Evolutionary conservation across 257 asterid species (phyloP), one percentile per base, ranked within the genome.

Genomic region (Rehmannia glutinosa): DNA sequence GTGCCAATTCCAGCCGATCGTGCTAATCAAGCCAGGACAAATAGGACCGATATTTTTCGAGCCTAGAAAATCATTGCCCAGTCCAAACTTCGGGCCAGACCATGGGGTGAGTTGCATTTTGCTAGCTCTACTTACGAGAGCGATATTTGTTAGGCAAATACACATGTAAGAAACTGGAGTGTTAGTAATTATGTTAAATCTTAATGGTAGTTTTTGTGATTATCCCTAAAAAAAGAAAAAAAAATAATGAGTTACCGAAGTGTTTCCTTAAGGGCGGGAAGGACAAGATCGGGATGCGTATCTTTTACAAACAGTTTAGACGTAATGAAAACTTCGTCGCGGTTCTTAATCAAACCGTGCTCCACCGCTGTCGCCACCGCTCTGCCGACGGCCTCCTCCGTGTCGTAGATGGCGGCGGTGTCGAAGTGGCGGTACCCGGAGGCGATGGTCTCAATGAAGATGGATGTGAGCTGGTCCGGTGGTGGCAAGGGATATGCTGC

Each of bases 361-460:
- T 74, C 70, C 13, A 78, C 5, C 3, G 88, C 88, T 6, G 42
- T 66, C 0, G 68, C 77, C 74, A 81, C 75, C 2, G 86, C 87
- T 27, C 33, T 50, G 1, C 92, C 88, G 1, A 85, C 43, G 33
- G 74, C 73, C 28, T 72, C 81, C 78, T 82, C 92, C 0, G 81
- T 15, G 9, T 84, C 84, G 47, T 85, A 83, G 13, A 0, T 2
- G 10, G 82, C 10, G 1, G 88, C 86, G 0, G 91, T 85, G 78
- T 85, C 91, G 16, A 85, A 70, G 69, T 85, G 86, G 49, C 82
- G 84, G 71, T 82, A 80, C 0, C 87, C 89, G 12, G 73, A 62
- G 41, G 80, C 72, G 2, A 83, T 64, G 17, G 81, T 87, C 0
- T 75, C 80, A 1, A 78, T 1, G 19, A 78, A 23, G 53, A 35